Evolutionary conservation across 495 filamentous ascomycete species (phyloP), one percentile per base, ranked within the genome.

Genomic region (Penicillium coprophilum): DNA sequence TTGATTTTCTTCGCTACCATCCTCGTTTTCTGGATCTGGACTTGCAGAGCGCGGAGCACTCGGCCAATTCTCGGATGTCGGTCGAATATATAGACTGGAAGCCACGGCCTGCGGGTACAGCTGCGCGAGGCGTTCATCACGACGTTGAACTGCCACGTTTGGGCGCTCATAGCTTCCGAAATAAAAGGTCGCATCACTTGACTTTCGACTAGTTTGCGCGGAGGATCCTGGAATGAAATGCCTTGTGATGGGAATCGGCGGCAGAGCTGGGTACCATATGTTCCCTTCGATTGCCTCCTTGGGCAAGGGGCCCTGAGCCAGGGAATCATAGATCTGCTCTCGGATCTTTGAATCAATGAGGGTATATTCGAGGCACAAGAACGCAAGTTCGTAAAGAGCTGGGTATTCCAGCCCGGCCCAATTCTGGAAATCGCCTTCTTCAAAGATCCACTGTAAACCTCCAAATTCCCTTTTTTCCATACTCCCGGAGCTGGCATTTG

Each of bases 161-260:
- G 63, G 58, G 8, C 63, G 63, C 17, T 45, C 27, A 44, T 63
- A 61, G 11, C 46, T n/a, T 1, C 4, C n/a, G 39, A 36, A 45
- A 21, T 51, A 51, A 12, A 38, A 57, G 15, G 1, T n/a, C 6
- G 46, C 6, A 19, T 17, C 15, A 13, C 15, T 24, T 31, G 43
- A 15, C 15, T 20, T 30, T 28, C 20, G n/a, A 27, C 17, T 44
- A 20, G 40, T 1, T 10, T 19, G n/a, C 21, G 34, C 13, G 30
- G 40, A 21, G 15, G 19, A 9, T n/a, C 41, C 19, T 4, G 9
- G 20, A 21, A 4, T 31, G 38, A 54, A 54, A 6, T 46, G 21
- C 3, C 15, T 28, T 12, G 41, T 54, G 6, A 7, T 13, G 4
- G 52, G 52, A 2, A 4, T 6, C 8, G 24, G 24, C 17, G 50